Percentiles rank a stretch among this genome's conserved stretches.
phyloP scores from a whole-genome alignment of 2,329 filamentous ascomycete genomes.

The Scolecobasidium constrictum region DNA sequence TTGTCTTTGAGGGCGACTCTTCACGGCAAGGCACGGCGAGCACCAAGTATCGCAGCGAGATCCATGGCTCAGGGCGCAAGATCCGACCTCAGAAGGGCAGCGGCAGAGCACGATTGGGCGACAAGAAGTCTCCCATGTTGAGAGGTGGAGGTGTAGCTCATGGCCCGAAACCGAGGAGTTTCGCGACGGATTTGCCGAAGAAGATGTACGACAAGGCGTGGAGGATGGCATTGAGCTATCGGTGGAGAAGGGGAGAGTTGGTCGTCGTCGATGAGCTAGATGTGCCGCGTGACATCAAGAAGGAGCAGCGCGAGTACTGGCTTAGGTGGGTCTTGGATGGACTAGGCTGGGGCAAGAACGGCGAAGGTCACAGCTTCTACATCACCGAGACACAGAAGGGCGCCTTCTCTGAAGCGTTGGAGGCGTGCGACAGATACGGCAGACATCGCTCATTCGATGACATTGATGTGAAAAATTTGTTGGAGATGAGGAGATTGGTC shows the following conservation, averaged over 20 bases:
- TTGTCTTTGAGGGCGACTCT: constrained; percentile 84
- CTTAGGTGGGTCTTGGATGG: constrained; percentile 35
- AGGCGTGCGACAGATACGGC: constrained; percentile 43
- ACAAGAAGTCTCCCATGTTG: constrained; percentile 70
- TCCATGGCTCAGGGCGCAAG: constrained; percentile 76
- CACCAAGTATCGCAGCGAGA: constrained; percentile 70
- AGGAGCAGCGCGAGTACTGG: constrained; percentile 14
- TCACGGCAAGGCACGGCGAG: constrained; percentile 79
- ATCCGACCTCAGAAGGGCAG: constrained; percentile 77
- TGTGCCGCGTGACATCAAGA: constrained; percentile 18
- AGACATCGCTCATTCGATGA: constrained; percentile 60
- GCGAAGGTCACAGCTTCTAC: constrained; percentile 1
- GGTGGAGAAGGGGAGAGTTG: constrained; percentile 78
- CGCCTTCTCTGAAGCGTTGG: constrained; percentile 42
- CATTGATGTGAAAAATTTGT: constrained; percentile 89
- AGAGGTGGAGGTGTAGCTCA: constrained; percentile 79
- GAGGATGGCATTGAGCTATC: constrained; percentile 86
- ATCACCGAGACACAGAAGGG: constrained; percentile 57
- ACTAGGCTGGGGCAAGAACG: constrained; percentile 14
- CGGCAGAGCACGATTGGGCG: constrained; percentile 68
- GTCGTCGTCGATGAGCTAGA: constrained; percentile 62
- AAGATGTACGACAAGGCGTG: constrained; percentile 95
- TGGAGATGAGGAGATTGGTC: constrained; percentile 75
- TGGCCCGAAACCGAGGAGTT: constrained; percentile 88
- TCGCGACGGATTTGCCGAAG: constrained; percentile 67